Base-by-base conservation (phyloP, 257 asterid genomes). In the Capsicum chinense region DNA sequence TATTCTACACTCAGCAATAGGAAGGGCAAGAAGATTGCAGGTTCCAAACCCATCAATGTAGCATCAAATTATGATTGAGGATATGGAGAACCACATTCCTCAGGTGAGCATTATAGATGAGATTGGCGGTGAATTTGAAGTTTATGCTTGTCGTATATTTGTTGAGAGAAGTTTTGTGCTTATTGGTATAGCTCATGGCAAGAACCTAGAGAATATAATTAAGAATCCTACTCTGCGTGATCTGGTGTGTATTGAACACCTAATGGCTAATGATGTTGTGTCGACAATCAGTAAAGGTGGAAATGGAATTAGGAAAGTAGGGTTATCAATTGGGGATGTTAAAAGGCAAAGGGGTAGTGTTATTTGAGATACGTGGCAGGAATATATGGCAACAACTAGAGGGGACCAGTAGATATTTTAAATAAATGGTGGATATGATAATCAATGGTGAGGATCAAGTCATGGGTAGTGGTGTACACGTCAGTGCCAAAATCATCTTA, bases 121-220 rank as follows among this genome's bases (percentile, higher is more conserved):
- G 91, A 93, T 94, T 83, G 91, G 98, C 67, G 92, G 96, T 57
- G 92, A 89, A 85, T 91, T 93, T 83, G 98, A 94, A 85, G 97
- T 93, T 83, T 89, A 87, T 69, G 97, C 97, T 84, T 94, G 98
- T 76, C 92, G 95, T 68, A 88, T 95, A 71, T 92, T 94, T 81
- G 94, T 95, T 26, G 94, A 94, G 89, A 92, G 97, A 92, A 97
- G 98, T 67, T 93, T 94, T 56, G 93, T 94, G 98, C 95, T 94
- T 88, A 90, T 94, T 67, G 98, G 95, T 83, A 93, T 93, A 83
- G 97, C 97, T 86, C 97, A 94, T 85, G 98, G 96, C 50, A 90
- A 93, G 87, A 80, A 85, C 68, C 91, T 94, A 71, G 92, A 93
- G 88, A 91, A 91, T 85, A 79, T 93, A 56, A 89, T 94, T 44